Percentiles rank a stretch among this genome's conserved stretches.
These are phyloP conservation scores for Jatropha curcas DNA, from an alignment of 345 rosid species.

Conservation along the genomic window DNA sequence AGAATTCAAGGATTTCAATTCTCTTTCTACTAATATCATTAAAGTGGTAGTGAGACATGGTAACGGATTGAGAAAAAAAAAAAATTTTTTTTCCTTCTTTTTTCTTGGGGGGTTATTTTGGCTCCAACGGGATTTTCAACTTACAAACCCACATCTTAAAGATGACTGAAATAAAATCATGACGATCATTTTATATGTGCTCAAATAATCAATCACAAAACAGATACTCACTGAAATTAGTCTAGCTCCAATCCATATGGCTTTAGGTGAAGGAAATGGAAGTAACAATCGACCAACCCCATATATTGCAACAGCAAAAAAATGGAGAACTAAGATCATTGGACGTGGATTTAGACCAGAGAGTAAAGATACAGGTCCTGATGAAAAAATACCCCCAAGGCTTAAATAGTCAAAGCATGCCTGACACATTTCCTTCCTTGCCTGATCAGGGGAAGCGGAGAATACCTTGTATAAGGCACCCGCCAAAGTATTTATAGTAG, in stretches of 20 bases:
- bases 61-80: neutral
- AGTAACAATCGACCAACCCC: conserved; percentile 24
- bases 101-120: no score
- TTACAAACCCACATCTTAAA: no score
- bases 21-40: no score
- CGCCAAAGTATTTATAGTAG: conserved; percentile 26
- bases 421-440: conserved; percentile 24
- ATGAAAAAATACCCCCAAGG: conserved; percentile 20
- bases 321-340: conserved; percentile 19
- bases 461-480: conserved; percentile 24
- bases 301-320: conserved; percentile 25
- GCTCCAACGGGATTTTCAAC: no score
- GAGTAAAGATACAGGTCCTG: conserved; percentile 26
- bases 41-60: neutral
- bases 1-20: neutral
- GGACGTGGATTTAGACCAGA: conserved; percentile 27
- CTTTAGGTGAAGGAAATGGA: conserved; percentile 25
- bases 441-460: conserved; percentile 24
- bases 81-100: no score
- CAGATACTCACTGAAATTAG: conserved; percentile 12
- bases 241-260: conserved; percentile 22
- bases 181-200: no score
- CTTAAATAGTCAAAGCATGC: conserved; percentile 28
- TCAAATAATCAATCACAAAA: neutral
- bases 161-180: no score